phyloP scores from a whole-genome alignment of 2,329 filamentous ascomycete genomes.

The Colletotrichum coccodes region DNA sequence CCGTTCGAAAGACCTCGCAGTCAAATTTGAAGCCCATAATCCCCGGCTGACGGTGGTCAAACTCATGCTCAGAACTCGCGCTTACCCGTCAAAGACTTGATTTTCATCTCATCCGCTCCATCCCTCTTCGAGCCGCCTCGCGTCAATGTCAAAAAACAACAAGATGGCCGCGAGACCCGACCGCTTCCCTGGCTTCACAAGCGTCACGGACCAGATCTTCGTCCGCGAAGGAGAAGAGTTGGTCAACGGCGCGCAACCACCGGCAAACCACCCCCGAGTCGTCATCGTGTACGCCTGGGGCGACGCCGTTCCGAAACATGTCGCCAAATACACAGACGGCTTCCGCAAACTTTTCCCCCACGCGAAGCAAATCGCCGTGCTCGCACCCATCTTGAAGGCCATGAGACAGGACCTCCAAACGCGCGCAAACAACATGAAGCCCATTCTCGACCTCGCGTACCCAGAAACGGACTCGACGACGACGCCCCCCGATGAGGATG shows the following conservation, averaged over 20 bases:
- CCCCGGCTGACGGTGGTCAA: not conserved
- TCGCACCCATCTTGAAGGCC: slow-evolving; percentile 60
- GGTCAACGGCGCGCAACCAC: slow-evolving; percentile 30
- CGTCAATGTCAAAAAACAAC: too few species aligned
- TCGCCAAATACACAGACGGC: slow-evolving; percentile 64
- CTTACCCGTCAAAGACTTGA: not conserved
- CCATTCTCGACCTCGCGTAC: slow-evolving; percentile 53
- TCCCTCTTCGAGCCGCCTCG: too few species aligned
- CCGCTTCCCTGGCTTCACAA: slow-evolving; percentile 55
- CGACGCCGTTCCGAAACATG: slow-evolving; percentile 63
- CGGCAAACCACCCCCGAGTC: slow-evolving; percentile 50
- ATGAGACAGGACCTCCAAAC: slow-evolving; percentile 54
- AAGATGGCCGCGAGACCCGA: slow-evolving; percentile 33
- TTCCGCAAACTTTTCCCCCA: slow-evolving; percentile 61
- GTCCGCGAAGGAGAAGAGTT: slow-evolving; percentile 48
- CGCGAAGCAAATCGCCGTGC: slow-evolving; percentile 60
- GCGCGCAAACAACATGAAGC: slow-evolving; percentile 56
- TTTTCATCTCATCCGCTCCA: not conserved
- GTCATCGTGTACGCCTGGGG: slow-evolving; percentile 68
- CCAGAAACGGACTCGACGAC: slow-evolving; percentile 32
- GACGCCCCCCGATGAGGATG: slow-evolving; percentile 10
- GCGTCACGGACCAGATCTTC: slow-evolving; percentile 58
- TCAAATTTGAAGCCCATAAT: not conserved
- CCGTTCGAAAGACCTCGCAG: too few species aligned
- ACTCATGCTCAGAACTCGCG: not conserved